Percentiles rank a stretch among this genome's conserved stretches.
Conservation (phyloP, 352 stramenopile genomes). For the Pythium periplocum region DNA sequence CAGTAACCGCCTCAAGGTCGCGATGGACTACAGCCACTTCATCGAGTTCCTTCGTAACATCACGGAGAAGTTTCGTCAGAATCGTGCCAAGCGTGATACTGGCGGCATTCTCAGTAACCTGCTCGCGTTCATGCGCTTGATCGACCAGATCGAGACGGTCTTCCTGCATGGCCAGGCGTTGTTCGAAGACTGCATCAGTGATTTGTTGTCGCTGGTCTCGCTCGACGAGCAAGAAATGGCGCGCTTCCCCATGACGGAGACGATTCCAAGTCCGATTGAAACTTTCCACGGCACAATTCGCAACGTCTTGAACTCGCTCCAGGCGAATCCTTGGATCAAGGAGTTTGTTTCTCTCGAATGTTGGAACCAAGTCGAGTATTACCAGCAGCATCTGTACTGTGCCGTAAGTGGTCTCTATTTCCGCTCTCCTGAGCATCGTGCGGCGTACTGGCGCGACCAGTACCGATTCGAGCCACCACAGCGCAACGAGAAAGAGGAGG, state of each 20-base stretch:
- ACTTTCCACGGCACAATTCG: constrained; percentile 71
- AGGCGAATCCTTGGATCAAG: constrained; percentile 60
- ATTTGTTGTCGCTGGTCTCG: constrained; percentile 46
- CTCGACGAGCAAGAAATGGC: constrained; percentile 32
- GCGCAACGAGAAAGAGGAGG: constrained; percentile 15
- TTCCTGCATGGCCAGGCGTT: constrained; percentile 65
- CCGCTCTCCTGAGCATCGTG: constrained; percentile 28
- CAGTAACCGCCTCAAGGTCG: constrained; percentile 70
- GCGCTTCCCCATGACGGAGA: constrained; percentile 44
- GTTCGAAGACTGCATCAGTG: constrained; percentile 51
- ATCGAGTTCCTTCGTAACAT: constrained; percentile 66
- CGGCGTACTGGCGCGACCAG: constrained; percentile 55
- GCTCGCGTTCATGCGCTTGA: constrained; percentile 53
- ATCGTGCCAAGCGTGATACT: constrained; percentile 41
- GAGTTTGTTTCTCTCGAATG: constrained; percentile 55
- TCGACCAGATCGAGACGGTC: constrained; percentile 72
- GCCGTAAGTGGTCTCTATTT: constrained; percentile 77
- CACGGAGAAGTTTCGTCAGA: constrained; percentile 60
- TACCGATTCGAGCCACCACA: constrained; percentile 47
- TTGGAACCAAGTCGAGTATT: constrained; percentile 45
- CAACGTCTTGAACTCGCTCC: constrained; percentile 62
- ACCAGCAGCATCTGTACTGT: constrained; percentile 66
- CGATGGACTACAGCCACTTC: constrained; percentile 74
- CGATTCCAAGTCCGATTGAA: constrained; percentile 62
- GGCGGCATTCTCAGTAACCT: constrained; percentile 58